A percentile compares a stretch with the other conserved stretches of the same genome.
Conservation (phyloP, 257 asterid species). For the Sherardia arvensis region DNA sequence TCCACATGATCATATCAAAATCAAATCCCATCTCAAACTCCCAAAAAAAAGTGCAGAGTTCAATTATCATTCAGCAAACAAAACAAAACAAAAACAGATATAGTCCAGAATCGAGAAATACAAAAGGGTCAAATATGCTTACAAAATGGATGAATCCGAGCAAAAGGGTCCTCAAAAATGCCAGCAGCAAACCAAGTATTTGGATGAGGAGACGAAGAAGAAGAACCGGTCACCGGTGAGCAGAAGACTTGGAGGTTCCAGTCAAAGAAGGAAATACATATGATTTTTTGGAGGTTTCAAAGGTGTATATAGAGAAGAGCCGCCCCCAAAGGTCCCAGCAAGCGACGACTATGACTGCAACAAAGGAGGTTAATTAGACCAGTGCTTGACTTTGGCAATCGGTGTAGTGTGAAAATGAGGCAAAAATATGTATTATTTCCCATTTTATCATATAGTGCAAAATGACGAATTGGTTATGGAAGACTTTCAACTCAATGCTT, state of each 20-base stretch:
- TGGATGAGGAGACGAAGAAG: too few relatives aligned
- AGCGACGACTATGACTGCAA: constrained; percentile 14
- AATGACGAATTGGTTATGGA: neutral
- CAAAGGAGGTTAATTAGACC: constrained; percentile 3
- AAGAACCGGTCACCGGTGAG: too few relatives aligned
- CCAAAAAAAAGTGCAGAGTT: neutral
- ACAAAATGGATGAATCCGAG: constrained; percentile 1
- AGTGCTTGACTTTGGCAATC: constrained; percentile 13
- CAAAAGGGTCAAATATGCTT: neutral
- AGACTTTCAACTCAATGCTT: too few relatives aligned
- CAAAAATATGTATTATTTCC: neutral
- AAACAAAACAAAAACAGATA: neutral
- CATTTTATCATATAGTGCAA: neutral
- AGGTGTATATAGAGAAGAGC: neutral
- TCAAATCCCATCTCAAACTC: neutral
- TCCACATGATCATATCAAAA: constrained; percentile 10
- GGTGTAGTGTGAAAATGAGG: neutral
- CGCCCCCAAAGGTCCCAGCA: constrained; percentile 1
- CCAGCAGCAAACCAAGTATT: neutral
- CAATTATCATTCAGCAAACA: neutral
- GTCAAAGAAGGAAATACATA: constrained; percentile 13
- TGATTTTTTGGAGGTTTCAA: neutral
- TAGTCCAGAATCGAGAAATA: neutral
- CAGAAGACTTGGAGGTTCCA: neutral
- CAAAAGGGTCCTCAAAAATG: constrained; percentile 1